Evolutionary conservation across 2,329 filamentous ascomycete species (phyloP), one percentile per base, ranked within the genome.

Genomic region (Bisporella sp.): DNA sequence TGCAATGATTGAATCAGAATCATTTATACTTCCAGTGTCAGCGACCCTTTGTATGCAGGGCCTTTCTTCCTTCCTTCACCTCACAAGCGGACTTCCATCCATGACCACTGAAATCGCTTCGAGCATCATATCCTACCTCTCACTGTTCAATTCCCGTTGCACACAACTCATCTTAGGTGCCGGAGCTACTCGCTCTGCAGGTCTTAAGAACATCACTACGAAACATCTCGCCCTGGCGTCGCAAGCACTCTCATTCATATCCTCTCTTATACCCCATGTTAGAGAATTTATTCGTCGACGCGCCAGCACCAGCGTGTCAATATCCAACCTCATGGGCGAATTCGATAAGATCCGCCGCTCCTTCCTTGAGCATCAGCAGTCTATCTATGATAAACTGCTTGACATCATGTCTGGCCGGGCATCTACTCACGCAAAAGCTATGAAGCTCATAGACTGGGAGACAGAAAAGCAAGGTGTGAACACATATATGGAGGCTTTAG

Each of bases 131-230:
- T 85, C 93, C 28, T 95, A 95, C 63, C 76, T 97, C 11, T 88
- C 93, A 57, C 77, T 95, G 4, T 99, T 97, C 76, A 96, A 99
- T 68, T 96, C 90, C 2, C 85, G 93, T 21, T 91, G 91, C 51
- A 95, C 87, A n/a, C 93, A 99, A 66, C 79, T 99, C 51, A 96
- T 99, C 57, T 82, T 99, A 5, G 93, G 93, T 1, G 93, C 93
- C 1, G 93, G 93, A 4, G 93, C 93, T 4, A 96, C 89, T 5
- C 78, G 82, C 35, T 90, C 87, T 29, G 93, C 91, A 1, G 92
- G 92, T 0, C 74, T 99, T 21, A 96, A 90, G 66, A 96, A 96
- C 63, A 99, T 99, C 66, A 96, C 89, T 0, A 96, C 93, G 0
- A 93, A 93, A 61, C 92, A 99, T 69, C 78, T 99, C 1, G 91